Evolutionary conservation across 805 yeast species (phyloP), one percentile per base, ranked within the genome.

Genomic region (Myxozyma neglecta): DNA sequence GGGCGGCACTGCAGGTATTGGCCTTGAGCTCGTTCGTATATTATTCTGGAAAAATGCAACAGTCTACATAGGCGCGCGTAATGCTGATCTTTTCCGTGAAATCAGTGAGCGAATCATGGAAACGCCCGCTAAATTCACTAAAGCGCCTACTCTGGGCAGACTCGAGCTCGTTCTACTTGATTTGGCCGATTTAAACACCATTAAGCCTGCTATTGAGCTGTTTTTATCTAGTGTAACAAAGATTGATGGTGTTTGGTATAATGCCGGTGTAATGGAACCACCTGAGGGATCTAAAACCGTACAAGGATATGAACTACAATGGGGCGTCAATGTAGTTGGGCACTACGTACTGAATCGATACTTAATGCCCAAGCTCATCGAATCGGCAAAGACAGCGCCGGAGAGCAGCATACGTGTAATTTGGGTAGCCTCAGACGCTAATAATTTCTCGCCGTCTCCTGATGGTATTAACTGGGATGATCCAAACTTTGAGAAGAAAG

Each of bases 271-370:
- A 3, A 77, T 78, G 79, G 60, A 57, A 16, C 78, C 79, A 1
- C 78, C 81, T 3, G 53, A 52, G 32, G 78, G 75, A 0, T 64
- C 77, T 8, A 61, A 59, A 37, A 75, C 84, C 4, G 57, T 59
- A 18, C 66, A 62, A 70, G 83, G 82, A 8, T 76, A 72, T 58
- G 85, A 82, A 55, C 57, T 73, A 42, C 81, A 79, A 56, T 70
- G 80, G 45, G 85, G 83, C 9, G 76, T 79, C 18, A 83, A 82
- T 68, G 76, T 69, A 18, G 64, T 83, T 14, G 85, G 80, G 1
- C 80, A 81, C 34, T 79, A 75, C 56, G 68, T 80, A n/a, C 70
- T 82, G 20, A 78, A 80, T 63, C 74, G 74, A 57, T 68, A 74
- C 32, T 68, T 80, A 51, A 73, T 72, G 32, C 80, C 80, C 8